phyloP scores from a whole-genome alignment of 345 rosid species.

The Arabis alpina region DNA sequence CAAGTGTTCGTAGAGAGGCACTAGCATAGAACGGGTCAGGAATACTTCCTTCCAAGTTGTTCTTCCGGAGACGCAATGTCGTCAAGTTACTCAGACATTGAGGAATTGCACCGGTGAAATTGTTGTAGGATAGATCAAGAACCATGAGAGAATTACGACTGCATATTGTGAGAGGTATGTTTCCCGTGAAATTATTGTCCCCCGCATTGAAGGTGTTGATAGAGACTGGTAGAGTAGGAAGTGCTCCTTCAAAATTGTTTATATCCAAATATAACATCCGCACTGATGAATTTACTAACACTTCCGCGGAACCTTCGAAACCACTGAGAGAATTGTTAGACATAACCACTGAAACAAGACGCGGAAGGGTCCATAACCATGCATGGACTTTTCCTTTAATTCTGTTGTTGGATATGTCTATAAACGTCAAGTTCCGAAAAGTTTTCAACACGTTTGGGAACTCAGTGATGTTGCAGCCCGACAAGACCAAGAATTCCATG shows the following conservation, averaged over 20 bases:
- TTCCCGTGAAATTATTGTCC: constrained; percentile 13
- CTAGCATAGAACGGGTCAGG: not conserved
- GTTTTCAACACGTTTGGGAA: no score
- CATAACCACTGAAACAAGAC: not conserved
- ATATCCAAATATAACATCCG: not conserved
- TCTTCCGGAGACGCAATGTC: constrained; percentile 5
- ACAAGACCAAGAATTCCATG: no score
- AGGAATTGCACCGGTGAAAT: constrained; percentile 14
- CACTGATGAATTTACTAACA: not conserved
- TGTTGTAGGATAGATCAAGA: no score
- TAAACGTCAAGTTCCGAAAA: no score
- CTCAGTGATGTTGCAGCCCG: no score
- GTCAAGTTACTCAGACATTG: constrained; percentile 2
- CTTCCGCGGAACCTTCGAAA: not conserved
- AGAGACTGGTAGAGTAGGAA: constrained; percentile 10
- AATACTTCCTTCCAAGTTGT: constrained; percentile 33
- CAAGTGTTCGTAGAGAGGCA: not conserved
- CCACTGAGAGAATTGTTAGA: constrained; percentile 45
- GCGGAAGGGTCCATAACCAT: no score
- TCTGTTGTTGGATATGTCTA: no score
- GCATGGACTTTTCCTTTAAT: no score
- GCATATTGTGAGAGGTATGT: constrained; percentile 16
- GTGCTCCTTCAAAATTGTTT: not conserved
- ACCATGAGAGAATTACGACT: not conserved
- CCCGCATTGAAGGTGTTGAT: not conserved